Base-by-base conservation (phyloP, 2,329 filamentous ascomycete species). In the Pestalotiopsis sp. region DNA sequence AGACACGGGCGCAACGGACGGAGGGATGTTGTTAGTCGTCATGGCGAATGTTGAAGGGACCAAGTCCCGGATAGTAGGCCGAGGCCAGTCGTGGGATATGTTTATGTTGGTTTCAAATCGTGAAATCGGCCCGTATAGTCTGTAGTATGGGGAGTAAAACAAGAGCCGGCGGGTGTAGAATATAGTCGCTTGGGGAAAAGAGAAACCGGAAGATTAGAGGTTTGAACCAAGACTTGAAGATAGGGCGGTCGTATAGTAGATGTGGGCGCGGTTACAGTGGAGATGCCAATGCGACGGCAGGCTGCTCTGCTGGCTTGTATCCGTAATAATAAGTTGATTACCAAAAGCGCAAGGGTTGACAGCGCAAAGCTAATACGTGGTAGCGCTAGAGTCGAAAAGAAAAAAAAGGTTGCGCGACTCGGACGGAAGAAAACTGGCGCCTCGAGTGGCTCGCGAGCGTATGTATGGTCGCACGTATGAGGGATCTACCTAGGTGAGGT, bases 11-110 rank as follows among this genome's bases (percentile, higher is more conserved):
- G 70, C 41, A 31, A 70, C 9, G 25, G 71, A 49, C 57, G 65
- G 63, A 17, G 61, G 73, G 71, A 70, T 71, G 66, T 73, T 70
- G 67, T 71, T 77, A 78, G 81, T 81, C 68, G 71, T 70, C 69
- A 73, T 67, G 63, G 58, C 59, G 70, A 45, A 65, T 52, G 58
- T 41, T 45, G n/a, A 67, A 66, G 70, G 67, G 52, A 67, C 68
- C 14, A 39, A 45, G 69, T 71, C 67, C 65, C 67, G 17, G 36
- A 23, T 65, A 23, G 39, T 65, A 58, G 31, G 20, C 39, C 31
- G 38, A n/a, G 41, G 62, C 58, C 68, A 68, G 49, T 56, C 61
- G 38, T 62, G 20, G 13, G 20, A n/a, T 56, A 23, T 66, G 45
- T 39, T 14, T 27, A 36, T 59, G 9, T 52, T 65, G n/a, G 63